Evolutionary conservation across 2,329 filamentous ascomycete genomes (phyloP).

Genomic region (Atkinsonella hypoxylon): DNA sequence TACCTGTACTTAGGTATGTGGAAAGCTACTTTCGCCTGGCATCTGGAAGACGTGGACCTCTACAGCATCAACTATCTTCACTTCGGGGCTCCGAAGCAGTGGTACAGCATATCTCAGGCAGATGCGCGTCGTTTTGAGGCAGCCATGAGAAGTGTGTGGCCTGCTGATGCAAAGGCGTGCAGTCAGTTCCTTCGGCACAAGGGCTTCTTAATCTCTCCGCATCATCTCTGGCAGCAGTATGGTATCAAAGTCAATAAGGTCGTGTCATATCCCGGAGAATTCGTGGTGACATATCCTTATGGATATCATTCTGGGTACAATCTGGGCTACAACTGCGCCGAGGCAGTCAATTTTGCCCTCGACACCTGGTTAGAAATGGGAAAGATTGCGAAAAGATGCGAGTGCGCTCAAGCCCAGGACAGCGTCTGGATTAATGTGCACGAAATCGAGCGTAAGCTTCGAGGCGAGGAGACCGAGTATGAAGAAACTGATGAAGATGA

Average conservation of each 20-base stretch:
- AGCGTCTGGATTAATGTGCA: slow-evolving; percentile 97
- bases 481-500: slow-evolving; percentile 60
- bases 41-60: slow-evolving; percentile 93
- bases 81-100: slow-evolving; percentile 96
- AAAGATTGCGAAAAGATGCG: slow-evolving; percentile 89
- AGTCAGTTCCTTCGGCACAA: slow-evolving; percentile 96
- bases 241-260: slow-evolving; percentile 94
- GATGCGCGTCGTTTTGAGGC: slow-evolving; percentile 87
- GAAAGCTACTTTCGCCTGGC: slow-evolving; percentile 99
- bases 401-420: slow-evolving; percentile 88
- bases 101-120: slow-evolving; percentile 97
- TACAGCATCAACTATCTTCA: slow-evolving; percentile 99
- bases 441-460: slow-evolving; percentile 87
- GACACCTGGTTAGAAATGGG: slow-evolving; percentile 94
- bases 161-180: slow-evolving; percentile 87
- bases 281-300: slow-evolving; percentile 96
- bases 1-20: slow-evolving; percentile 99
- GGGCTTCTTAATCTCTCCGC: slow-evolving; percentile 89
- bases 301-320: slow-evolving; percentile 98
- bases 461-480: slow-evolving; percentile 78
- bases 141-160: slow-evolving; percentile 93
- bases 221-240: slow-evolving; percentile 74
- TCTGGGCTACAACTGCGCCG: slow-evolving; percentile 94
- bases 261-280: slow-evolving; percentile 92
- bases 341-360: slow-evolving; percentile 95